A percentile compares a stretch with the other conserved stretches of the same genome.
phyloP scores from a whole-genome alignment of 2,329 filamentous ascomycete species.

The Colletotrichum theobromicola region DNA sequence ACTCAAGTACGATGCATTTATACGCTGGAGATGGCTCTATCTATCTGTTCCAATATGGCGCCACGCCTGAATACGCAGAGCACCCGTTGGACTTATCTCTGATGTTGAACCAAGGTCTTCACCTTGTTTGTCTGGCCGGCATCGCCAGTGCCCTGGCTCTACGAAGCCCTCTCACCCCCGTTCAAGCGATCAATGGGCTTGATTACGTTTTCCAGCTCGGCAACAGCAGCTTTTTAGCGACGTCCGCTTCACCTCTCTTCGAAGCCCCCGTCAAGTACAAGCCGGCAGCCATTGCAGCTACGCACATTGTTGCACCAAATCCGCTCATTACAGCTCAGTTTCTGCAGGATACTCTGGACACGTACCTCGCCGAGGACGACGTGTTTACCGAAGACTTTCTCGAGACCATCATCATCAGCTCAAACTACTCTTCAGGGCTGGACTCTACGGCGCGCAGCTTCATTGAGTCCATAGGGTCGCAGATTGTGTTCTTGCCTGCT shows the following conservation, averaged over 20 bases:
- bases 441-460: background rate
- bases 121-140: background rate
- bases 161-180: background rate
- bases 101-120: background rate
- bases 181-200: background rate
- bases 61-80: background rate
- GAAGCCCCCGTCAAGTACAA: background rate
- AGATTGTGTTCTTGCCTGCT: background rate
- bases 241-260: rapidly evolving
- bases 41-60: background rate
- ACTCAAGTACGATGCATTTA: background rate
- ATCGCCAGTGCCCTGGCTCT: background rate
- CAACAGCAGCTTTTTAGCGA: background rate
- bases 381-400: background rate
- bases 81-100: background rate
- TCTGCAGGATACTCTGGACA: background rate
- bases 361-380: background rate
- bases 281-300: background rate
- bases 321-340: background rate
- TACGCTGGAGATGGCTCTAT: background rate
- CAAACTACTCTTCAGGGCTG: background rate
- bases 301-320: background rate
- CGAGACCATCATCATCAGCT: background rate
- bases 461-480: background rate
- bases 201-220: background rate